Conservation (phyloP, 805 yeast species). For the Teunomyces lycoperdinae region DNA sequence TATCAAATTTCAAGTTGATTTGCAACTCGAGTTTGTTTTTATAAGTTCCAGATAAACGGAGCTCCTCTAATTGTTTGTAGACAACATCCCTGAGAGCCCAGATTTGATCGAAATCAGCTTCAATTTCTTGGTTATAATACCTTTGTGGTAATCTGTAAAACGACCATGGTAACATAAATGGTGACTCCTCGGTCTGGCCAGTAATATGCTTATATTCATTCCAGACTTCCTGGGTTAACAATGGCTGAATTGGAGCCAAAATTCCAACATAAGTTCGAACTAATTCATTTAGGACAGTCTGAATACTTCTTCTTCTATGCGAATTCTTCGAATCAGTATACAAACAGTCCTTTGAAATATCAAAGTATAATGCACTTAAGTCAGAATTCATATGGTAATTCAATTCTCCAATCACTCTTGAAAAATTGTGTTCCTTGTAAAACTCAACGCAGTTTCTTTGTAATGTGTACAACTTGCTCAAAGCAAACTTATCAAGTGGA, state of each 20-base stretch:
- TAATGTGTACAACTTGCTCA: slow-evolving; percentile 53
- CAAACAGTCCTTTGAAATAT: slow-evolving; percentile 77
- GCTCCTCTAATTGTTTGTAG: slow-evolving; percentile 52
- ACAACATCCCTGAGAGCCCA: slow-evolving; percentile 49
- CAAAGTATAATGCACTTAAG: slow-evolving; percentile 82
- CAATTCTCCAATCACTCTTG: slow-evolving; percentile 63
- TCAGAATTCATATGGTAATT: slow-evolving; percentile 72
- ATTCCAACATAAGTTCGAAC: slow-evolving; percentile 62
- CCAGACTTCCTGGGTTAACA: slow-evolving; percentile 89
- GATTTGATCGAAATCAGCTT: slow-evolving; percentile 43
- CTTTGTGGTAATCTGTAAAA: slow-evolving; percentile 28
- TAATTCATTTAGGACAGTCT: slow-evolving; percentile 62
- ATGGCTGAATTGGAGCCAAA: slow-evolving; percentile 78
- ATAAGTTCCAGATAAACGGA: slow-evolving; percentile 51
- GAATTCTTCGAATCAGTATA: slow-evolving; percentile 63
- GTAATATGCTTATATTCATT: slow-evolving; percentile 43
- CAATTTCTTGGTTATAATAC: slow-evolving; percentile 35
- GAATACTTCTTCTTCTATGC: slow-evolving; percentile 53
- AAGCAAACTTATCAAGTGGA: slow-evolving; percentile 58
- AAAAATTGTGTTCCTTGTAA: slow-evolving; percentile 62
- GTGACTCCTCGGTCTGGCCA: slow-evolving; percentile 32
- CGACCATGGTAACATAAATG: slow-evolving; percentile 46
- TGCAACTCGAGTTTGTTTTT: slow-evolving; percentile 54
- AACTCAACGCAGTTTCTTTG: slow-evolving; percentile 38
- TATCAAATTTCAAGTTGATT: slow-evolving; percentile 6